Evolutionary conservation across 768 basidiomycete species (phyloP).

Genomic region (Amanita rubescens): DNA sequence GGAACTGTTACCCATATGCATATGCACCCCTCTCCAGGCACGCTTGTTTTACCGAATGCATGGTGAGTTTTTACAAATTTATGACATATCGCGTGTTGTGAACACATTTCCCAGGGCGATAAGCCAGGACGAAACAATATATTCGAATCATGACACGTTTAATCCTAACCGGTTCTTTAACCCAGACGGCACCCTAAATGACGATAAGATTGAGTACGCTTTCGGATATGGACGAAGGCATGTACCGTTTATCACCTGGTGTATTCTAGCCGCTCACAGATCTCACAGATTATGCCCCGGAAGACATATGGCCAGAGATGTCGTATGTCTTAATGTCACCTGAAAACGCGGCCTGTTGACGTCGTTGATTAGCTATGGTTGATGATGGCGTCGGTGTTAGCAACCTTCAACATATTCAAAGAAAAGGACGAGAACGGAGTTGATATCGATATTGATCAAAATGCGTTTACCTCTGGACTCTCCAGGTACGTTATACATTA

Average conservation of each 20-base stretch:
- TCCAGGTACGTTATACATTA: neutral
- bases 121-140: conserved; percentile 21
- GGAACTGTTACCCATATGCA: neutral
- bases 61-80: conserved; percentile 8
- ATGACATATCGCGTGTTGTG: neutral
- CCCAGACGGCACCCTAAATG: conserved; percentile 10
- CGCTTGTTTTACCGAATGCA: conserved; percentile 14
- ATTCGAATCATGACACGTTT: conserved; percentile 21
- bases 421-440: conserved; percentile 20
- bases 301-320: conserved; percentile 18
- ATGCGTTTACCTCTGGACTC: neutral
- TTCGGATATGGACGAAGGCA: conserved; percentile 32
- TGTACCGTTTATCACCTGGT: neutral
- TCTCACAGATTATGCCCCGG: conserved; percentile 19
- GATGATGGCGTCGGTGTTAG: conserved; percentile 18
- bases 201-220: conserved; percentile 13
- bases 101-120: conserved; percentile 14
- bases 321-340: conserved; percentile 1
- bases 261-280: neutral
- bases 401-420: conserved; percentile 20
- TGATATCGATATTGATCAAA: conserved; percentile 12
- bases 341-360: neutral
- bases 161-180: conserved; percentile 21
- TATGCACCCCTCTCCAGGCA: neutral
- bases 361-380: conserved; percentile 11